Evolutionary conservation across 2,329 filamentous ascomycete species (phyloP).

Genomic region (Pleomassaria siparia): DNA sequence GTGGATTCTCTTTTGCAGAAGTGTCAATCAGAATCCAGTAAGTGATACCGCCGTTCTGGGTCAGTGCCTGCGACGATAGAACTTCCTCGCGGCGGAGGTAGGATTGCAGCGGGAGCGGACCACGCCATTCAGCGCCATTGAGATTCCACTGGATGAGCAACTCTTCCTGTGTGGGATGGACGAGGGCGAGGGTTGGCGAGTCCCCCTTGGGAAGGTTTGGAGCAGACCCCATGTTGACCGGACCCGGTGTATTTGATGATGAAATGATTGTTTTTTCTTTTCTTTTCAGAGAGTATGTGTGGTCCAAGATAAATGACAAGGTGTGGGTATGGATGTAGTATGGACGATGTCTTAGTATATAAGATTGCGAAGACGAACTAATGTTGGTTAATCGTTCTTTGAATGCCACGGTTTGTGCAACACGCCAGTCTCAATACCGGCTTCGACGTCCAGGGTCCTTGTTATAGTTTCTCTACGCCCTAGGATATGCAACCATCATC

Average conservation of each 20-base stretch:
- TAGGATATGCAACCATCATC: conserved; percentile 7
- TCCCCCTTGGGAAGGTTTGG: conserved; percentile 49
- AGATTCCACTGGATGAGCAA: conserved; percentile 53
- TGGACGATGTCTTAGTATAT: too few species aligned
- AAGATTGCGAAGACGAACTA: too few species aligned
- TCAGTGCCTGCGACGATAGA: conserved; percentile 55
- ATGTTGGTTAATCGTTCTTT: background rate
- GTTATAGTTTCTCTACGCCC: background rate
- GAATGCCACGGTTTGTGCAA: background rate
- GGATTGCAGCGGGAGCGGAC: conserved; percentile 54
- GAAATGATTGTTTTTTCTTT: background rate
- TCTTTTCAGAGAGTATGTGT: too few species aligned
- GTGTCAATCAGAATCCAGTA: conserved; percentile 62
- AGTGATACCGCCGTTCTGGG: conserved; percentile 57
- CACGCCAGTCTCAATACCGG: background rate
- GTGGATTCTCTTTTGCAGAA: conserved; percentile 33
- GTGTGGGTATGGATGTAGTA: background rate
- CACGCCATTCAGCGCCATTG: conserved; percentile 61
- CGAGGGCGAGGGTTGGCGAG: conserved; percentile 55
- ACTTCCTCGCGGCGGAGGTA: conserved; percentile 61
- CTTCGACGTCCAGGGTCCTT: background rate
- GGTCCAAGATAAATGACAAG: background rate
- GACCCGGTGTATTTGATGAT: too few species aligned
- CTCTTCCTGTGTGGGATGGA: conserved; percentile 58
- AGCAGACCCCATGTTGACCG: conserved; percentile 24